Evolutionary conservation across 176 grass and related monocot species (phyloP), one percentile per base, ranked within the genome.

Genomic region (Alopecurus myosuroides): DNA sequence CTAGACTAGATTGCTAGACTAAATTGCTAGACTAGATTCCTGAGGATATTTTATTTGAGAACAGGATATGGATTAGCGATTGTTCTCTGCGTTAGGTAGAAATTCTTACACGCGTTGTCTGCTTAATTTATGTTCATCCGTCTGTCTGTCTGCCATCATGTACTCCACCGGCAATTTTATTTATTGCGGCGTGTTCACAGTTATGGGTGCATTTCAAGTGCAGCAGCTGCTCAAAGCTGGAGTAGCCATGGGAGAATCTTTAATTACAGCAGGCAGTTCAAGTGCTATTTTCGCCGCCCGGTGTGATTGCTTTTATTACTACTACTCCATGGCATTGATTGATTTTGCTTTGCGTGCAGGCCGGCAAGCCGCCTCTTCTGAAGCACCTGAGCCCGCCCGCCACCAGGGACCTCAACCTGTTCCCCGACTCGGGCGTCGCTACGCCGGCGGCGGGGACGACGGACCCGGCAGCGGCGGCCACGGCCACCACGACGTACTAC

Each of bases 331-430:
- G 29, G 5, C 61, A 64, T 64, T 64, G 61, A 64, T 64, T 60
- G 9, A 68, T 41, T 58, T 70, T 25, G 7, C 28, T 82, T 28
- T 44, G 14, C 22, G 39, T 82, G 88, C 89, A 91, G 92, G 49
- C 86, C 63, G 88, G 90, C 49, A 93, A 89, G 78, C 23, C 88
- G 56, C 67, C 80, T 61, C 55, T 88, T 36, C 90, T 25, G 62
- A 94, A 86, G 81, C 86, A 85, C 62, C 36, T 51, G 31, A 70
- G 62, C 50, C 71, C 58, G 73, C 8, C 83, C 4, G 10, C 81
- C 13, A 53, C 79, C 13, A 60, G 78, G 33, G 88, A 88, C 44
- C 82, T 90, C 6, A 93, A 91, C 82, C 81, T 84, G 52, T 89
- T 91, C 85, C 93, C 82, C 7, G 87, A 49, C 35, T 52, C 74